Evolutionary conservation across 768 basidiomycete genomes (phyloP).

Genomic region (Trametes coccinea): DNA sequence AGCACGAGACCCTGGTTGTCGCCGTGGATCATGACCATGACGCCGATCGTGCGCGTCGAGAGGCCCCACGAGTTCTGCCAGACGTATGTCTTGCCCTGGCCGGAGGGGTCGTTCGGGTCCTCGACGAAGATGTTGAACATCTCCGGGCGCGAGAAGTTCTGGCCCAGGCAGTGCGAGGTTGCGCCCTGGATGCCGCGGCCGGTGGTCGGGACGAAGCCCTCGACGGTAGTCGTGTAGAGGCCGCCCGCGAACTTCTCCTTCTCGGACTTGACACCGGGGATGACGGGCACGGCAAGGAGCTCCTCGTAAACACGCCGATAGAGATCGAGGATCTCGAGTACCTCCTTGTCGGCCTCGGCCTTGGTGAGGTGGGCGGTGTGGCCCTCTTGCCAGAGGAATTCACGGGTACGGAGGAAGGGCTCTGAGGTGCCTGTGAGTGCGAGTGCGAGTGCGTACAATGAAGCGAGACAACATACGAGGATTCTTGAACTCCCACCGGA

Average conservation of each 20-base stretch:
- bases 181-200: conserved; percentile 97
- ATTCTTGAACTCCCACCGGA: conserved; percentile 99
- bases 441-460: background rate
- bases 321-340: conserved; percentile 90
- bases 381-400: conserved; percentile 99
- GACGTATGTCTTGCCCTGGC: conserved; percentile 72
- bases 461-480: conserved; percentile 60
- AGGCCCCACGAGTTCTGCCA: conserved; percentile 99
- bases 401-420: conserved; percentile 98
- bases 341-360: conserved; percentile 87
- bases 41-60: conserved; percentile 93
- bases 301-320: conserved; percentile 97
- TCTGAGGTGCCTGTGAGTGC: conserved; percentile 44
- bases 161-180: conserved; percentile 97
- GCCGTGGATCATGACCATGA: conserved; percentile 99
- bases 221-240: conserved; percentile 96
- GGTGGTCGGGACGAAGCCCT: conserved; percentile 96
- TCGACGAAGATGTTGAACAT: conserved; percentile 99
- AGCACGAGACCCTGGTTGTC: conserved; percentile 97
- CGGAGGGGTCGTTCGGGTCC: conserved; percentile 76
- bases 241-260: conserved; percentile 99
- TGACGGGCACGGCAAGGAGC: conserved; percentile 94
- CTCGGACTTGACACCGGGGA: conserved; percentile 95
- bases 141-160: conserved; percentile 93
- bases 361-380: conserved; percentile 94